Conservation (phyloP, 75 land plant genomes). For the Selaginella tamariscina region DNA sequence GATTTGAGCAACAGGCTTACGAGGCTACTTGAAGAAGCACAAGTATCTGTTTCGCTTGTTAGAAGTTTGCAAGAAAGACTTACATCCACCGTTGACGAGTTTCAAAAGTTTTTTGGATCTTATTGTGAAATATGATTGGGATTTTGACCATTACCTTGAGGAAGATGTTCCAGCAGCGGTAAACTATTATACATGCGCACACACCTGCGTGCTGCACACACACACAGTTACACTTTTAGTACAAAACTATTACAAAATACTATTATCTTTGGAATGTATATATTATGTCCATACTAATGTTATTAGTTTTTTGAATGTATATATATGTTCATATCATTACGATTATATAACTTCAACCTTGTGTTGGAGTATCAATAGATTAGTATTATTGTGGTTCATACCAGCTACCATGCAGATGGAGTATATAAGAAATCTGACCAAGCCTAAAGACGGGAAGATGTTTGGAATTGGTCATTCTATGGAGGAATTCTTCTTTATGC, state of each 20-base stretch:
- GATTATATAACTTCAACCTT: too few species aligned
- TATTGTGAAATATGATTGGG: constrained; percentile 87
- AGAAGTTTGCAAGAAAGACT: constrained; percentile 39
- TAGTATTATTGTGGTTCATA: too few species aligned
- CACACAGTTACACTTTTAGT: too few species aligned
- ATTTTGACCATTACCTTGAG: constrained; percentile 82
- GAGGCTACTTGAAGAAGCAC: constrained; percentile 67
- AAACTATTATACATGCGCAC: too few species aligned
- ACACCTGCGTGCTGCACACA: too few species aligned
- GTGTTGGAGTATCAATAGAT: too few species aligned
- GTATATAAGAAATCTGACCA: constrained; percentile 46
- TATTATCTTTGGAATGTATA: too few species aligned
- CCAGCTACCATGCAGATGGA: constrained; percentile 85
- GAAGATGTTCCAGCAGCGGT: constrained; percentile 94
- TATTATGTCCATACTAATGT: too few species aligned
- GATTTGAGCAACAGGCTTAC: constrained; percentile 65
- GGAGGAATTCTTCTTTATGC: constrained; percentile 94
- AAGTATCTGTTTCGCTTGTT: constrained; percentile 46
- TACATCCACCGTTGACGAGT: constrained; percentile 66
- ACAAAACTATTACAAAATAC: too few species aligned
- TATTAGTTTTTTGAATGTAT: too few species aligned
- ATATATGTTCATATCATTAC: too few species aligned
- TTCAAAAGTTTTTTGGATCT: constrained; percentile 80
- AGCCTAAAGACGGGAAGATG: constrained; percentile 73
- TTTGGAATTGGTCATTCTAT: constrained; percentile 96